A percentile compares a stretch with the other conserved stretches of the same genome.
phyloP scores from a whole-genome alignment of 805 yeast genomes.

The Barnettozyma siamensis region DNA sequence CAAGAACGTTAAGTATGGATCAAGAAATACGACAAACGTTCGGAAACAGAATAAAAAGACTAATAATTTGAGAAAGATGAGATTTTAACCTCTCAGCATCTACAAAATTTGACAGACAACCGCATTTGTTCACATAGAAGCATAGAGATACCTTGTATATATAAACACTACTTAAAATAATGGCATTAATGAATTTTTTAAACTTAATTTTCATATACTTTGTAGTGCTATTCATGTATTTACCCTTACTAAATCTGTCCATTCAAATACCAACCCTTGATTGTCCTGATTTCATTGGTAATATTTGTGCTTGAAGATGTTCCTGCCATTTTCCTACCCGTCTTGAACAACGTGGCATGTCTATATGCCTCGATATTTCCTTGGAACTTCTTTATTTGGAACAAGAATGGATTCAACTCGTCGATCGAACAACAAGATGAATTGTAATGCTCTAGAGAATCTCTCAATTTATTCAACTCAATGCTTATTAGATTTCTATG shows the following conservation, averaged over 20 bases:
- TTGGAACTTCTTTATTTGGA: constrained; percentile 26
- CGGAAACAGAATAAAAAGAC: constrained; percentile 6
- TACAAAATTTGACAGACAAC: no score
- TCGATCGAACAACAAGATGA: constrained; percentile 13
- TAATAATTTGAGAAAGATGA: constrained; percentile 9
- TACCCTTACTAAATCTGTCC: constrained; percentile 26
- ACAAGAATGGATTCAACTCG: constrained; percentile 23
- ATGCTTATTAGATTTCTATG: constrained; percentile 13
- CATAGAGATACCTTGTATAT: constrained; percentile 5
- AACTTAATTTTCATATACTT: no score
- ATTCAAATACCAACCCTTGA: constrained; percentile 36
- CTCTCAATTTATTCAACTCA: constrained; percentile 27
- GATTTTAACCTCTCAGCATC: constrained; percentile 10
- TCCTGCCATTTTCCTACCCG: constrained; percentile 20
- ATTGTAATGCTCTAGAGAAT: constrained; percentile 26
- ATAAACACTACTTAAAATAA: not conserved
- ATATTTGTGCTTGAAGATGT: constrained; percentile 19
- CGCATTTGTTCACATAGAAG: not conserved
- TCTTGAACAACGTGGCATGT: constrained; percentile 19
- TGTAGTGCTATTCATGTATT: no score
- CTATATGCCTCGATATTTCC: constrained; percentile 20
- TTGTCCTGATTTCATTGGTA: constrained; percentile 28
- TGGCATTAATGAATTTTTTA: constrained; percentile 2
- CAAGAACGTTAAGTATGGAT: constrained; percentile 3
- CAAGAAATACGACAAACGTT: constrained; percentile 1